Percentiles rank a stretch among this genome's conserved stretches.
phyloP scores from a whole-genome alignment of 106 monocot genomes.

The Dendrobium officinale region DNA sequence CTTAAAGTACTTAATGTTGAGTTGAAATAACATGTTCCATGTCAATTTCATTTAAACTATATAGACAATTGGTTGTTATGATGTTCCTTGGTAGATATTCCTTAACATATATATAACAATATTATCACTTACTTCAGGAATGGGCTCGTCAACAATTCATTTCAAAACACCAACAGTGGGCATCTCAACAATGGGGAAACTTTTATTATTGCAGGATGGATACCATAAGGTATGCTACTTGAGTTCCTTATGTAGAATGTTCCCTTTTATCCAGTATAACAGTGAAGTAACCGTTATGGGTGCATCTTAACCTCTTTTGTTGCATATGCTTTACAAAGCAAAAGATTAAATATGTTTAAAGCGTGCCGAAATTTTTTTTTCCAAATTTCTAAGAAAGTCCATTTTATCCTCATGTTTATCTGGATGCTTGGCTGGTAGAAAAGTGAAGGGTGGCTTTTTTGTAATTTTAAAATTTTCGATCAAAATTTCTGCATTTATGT shows the following conservation, averaged over 20 bases:
- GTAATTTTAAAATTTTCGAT: no score
- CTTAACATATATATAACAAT: background rate
- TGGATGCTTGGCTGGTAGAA: no score
- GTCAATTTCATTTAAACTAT: background rate
- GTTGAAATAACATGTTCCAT: background rate
- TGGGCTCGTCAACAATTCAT: conserved; percentile 79
- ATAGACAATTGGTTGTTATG: background rate
- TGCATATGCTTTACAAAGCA: background rate
- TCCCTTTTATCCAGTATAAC: background rate
- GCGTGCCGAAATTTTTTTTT: no score
- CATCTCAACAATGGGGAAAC: conserved; percentile 96
- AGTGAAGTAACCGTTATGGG: background rate
- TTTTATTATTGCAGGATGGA: conserved; percentile 96
- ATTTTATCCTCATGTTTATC: no score
- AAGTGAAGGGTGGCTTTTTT: no score
- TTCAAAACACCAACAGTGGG: conserved; percentile 91
- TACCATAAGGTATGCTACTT: conserved; percentile 55
- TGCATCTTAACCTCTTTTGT: background rate
- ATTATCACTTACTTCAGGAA: conserved; percentile 33
- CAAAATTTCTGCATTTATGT: no score
- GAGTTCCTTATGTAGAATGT: background rate
- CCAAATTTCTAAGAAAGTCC: no score
- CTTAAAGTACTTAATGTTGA: background rate
- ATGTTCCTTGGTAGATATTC: background rate
- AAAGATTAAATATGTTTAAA: no score